A percentile compares a stretch with the other conserved stretches of the same genome.
Evolutionary conservation across 2,329 filamentous ascomycete genomes (phyloP).

Genomic region (Beauveria australis): DNA sequence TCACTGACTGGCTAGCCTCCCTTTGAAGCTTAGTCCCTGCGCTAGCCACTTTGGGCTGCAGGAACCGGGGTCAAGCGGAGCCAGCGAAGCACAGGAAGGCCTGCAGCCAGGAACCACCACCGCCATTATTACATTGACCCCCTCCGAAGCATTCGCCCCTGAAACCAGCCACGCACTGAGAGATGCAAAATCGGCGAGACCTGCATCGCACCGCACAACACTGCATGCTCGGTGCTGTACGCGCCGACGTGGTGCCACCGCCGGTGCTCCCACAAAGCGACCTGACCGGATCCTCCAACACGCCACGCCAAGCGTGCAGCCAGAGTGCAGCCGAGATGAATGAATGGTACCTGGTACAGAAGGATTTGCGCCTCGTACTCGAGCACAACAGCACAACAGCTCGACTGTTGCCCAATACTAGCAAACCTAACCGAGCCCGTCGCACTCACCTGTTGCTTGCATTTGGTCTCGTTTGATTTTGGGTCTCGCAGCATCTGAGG

Average conservation of each 20-base stretch:
- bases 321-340: neutral
- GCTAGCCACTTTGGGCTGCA: neutral
- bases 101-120: neutral
- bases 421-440: too few relatives aligned
- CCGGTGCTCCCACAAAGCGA: neutral
- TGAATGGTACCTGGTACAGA: neutral
- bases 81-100: neutral
- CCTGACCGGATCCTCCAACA: slow-evolving; percentile 8
- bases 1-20: neutral
- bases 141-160: slow-evolving; percentile 1
- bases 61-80: neutral
- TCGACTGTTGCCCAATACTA: neutral
- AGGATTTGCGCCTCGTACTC: too few relatives aligned
- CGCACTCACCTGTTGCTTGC: neutral
- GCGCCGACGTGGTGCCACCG: neutral
- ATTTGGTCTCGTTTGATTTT: too few relatives aligned
- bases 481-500: neutral
- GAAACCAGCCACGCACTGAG: slow-evolving; percentile 9
- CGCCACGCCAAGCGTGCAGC: neutral
- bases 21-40: neutral
- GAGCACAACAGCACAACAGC: neutral
- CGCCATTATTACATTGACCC: neutral
- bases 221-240: neutral
- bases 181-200: neutral
- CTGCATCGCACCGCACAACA: neutral